phyloP scores from a whole-genome alignment of 2,329 filamentous ascomycete species.

The Colletotrichum sp. region DNA sequence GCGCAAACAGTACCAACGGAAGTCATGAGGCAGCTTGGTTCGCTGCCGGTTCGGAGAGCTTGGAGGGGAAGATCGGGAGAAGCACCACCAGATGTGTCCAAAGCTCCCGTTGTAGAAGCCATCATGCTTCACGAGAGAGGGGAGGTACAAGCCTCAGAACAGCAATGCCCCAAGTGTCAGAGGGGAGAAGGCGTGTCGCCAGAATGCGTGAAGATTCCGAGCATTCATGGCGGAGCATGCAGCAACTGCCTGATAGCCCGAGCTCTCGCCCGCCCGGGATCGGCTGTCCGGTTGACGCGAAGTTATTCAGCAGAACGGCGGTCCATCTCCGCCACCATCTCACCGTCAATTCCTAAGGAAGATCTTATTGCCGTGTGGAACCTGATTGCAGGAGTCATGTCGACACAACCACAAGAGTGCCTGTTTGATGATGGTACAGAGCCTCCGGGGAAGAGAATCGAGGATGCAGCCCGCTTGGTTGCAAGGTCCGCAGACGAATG shows the following conservation, averaged over 20 bases:
- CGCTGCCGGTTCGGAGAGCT: not conserved
- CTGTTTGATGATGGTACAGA: constrained; percentile 69
- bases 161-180: constrained; percentile 26
- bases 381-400: constrained; percentile 75
- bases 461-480: constrained; percentile 28
- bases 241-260: constrained; percentile 31
- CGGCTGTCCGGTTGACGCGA: not conserved
- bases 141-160: constrained; percentile 16
- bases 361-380: constrained; percentile 32
- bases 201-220: constrained; percentile 27
- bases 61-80: not conserved
- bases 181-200: constrained; percentile 27
- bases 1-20: not conserved
- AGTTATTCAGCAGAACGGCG: constrained; percentile 15
- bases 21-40: not conserved
- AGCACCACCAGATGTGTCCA: not conserved
- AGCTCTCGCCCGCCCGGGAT: not conserved
- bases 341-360: constrained; percentile 21
- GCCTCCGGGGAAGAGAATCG: constrained; percentile 27
- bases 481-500: constrained; percentile 30
- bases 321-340: constrained; percentile 22
- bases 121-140: constrained; percentile 31
- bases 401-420: constrained; percentile 93
- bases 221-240: constrained; percentile 21
- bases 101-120: constrained; percentile 22